A percentile compares a stretch with the other conserved stretches of the same genome.
These are phyloP conservation scores for Trichoderma gamsii DNA, from an alignment of 495 filamentous ascomycete genomes.

Conservation along the genomic window DNA sequence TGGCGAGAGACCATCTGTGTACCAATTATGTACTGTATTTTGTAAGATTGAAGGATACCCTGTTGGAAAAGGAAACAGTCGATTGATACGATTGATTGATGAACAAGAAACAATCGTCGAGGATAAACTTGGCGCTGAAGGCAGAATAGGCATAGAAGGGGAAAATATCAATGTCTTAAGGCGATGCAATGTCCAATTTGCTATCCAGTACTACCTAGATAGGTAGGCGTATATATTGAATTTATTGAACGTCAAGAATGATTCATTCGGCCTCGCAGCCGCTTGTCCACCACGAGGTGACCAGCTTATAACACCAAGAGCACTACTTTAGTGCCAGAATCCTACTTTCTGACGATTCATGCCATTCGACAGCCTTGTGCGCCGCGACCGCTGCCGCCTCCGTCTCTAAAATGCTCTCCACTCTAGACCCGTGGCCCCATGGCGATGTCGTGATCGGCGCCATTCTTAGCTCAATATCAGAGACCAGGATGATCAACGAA, in stretches of 20 bases:
- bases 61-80: neutral
- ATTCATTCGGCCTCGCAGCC: too few relatives aligned
- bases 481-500: neutral
- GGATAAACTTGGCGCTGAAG: too few relatives aligned
- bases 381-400: neutral
- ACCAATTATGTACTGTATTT: conserved; percentile 11
- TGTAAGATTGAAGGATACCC: conserved; percentile 2
- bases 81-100: neutral
- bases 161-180: too few relatives aligned
- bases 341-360: neutral
- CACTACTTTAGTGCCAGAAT: neutral
- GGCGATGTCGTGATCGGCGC: conserved; percentile 14
- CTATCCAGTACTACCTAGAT: too few relatives aligned
- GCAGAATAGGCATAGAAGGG: too few relatives aligned
- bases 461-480: conserved; percentile 10
- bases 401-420: neutral
- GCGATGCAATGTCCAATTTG: too few relatives aligned
- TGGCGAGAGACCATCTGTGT: neutral
- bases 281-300: too few relatives aligned
- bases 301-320: neutral
- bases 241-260: too few relatives aligned
- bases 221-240: too few relatives aligned
- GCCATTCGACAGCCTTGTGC: neutral
- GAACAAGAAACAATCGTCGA: neutral
- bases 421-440: neutral